Percentiles rank a stretch among this genome's conserved stretches.
phyloP scores from a whole-genome alignment of 805 yeast genomes.

The Kluyveromyces siamensis region DNA sequence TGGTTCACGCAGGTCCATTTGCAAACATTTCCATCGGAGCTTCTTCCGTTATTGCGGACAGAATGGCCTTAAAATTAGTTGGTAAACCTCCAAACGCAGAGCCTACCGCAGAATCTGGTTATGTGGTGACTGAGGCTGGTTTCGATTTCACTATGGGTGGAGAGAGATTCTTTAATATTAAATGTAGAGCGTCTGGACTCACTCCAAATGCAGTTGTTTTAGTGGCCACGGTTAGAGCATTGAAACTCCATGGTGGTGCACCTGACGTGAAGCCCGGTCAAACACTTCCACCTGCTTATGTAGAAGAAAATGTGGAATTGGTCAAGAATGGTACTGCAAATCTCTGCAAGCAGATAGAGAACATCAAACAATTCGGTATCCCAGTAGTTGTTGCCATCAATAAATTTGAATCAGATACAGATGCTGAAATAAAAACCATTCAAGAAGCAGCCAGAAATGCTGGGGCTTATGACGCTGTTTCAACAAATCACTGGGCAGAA shows the following conservation, averaged over 20 bases:
- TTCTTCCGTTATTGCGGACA: conserved; percentile 87
- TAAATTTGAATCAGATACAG: conserved; percentile 74
- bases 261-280: conserved; percentile 94
- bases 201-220: conserved; percentile 85
- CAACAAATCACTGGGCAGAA: conserved; percentile 89
- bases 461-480: conserved; percentile 90
- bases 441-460: conserved; percentile 74
- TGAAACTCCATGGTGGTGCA: conserved; percentile 95
- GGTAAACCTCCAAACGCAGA: conserved; percentile 43
- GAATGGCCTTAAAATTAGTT: conserved; percentile 83
- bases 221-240: conserved; percentile 95
- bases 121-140: conserved; percentile 95
- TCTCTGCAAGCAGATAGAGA: conserved; percentile 81
- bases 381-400: conserved; percentile 95
- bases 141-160: conserved; percentile 99
- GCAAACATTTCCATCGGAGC: conserved; percentile 98
- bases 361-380: conserved; percentile 74
- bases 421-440: conserved; percentile 69
- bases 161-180: conserved; percentile 91
- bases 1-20: conserved; percentile 97
- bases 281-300: conserved; percentile 72
- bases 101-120: conserved; percentile 50
- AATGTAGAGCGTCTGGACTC: conserved; percentile 86
- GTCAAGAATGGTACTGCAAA: conserved; percentile 77
- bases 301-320: conserved; percentile 70